Evolutionary conservation across 2,329 filamentous ascomycete genomes (phyloP).

Genomic region (Curvularia eragrostidis): DNA sequence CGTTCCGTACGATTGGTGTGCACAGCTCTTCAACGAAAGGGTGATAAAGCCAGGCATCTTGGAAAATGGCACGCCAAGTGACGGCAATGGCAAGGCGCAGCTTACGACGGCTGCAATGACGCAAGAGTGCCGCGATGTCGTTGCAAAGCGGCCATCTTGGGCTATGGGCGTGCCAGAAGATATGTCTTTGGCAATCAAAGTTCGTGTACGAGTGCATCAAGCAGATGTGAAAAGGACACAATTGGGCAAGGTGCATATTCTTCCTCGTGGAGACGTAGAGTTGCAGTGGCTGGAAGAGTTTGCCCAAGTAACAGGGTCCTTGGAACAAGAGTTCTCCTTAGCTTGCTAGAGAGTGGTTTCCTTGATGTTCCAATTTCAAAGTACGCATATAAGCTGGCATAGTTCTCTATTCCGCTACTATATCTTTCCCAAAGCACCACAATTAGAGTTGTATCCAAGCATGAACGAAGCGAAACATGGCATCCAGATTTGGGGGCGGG

Average conservation of each 20-base stretch:
- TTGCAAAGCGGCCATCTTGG: constrained; percentile 1
- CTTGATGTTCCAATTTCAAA: not conserved
- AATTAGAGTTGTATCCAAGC: not conserved
- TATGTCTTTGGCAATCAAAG: not conserved
- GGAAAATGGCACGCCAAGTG: not conserved
- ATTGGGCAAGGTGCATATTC: not conserved
- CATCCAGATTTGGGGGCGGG: not conserved
- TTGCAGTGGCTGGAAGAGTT: constrained; percentile 13
- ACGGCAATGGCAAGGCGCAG: not conserved
- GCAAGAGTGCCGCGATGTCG: not conserved
- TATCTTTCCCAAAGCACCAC: not conserved
- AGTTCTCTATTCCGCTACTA: not conserved
- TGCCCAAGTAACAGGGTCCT: constrained; percentile 8
- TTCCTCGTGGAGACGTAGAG: constrained; percentile 8
- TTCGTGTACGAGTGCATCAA: not conserved
- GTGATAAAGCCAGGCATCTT: not conserved
- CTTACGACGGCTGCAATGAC: not conserved
- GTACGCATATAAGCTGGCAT: not conserved
- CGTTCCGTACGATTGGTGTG: constrained; percentile 17
- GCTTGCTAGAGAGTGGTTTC: not conserved
- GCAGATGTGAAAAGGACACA: not conserved
- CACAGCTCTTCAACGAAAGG: constrained; percentile 7
- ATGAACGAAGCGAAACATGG: not conserved
- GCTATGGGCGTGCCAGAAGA: not conserved
- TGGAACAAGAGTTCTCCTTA: constrained; percentile 7